These are phyloP conservation scores for Coemansia asiatica DNA, from an alignment of 192 early-diverging fungal genomes.

Conservation along the genomic window DNA sequence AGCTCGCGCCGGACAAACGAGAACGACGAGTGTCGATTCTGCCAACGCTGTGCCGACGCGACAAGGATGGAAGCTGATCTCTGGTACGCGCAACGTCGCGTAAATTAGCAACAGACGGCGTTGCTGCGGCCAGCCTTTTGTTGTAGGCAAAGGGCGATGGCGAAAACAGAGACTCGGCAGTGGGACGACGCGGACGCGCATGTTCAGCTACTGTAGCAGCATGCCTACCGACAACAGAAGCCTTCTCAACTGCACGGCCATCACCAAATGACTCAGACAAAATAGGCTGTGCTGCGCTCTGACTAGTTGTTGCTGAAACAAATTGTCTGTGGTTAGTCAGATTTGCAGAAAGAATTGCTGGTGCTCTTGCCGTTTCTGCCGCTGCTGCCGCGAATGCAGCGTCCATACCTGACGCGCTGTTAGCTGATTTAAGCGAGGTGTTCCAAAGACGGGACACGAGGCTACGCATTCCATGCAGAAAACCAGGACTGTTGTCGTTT, in stretches of 20 bases:
- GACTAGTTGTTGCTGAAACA: background rate
- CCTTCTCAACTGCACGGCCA: background rate
- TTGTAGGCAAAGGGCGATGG: constrained; percentile 56
- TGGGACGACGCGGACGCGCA: constrained; percentile 23
- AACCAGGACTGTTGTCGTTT: constrained; percentile 26
- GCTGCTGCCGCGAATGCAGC: background rate
- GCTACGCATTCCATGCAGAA: constrained; percentile 51
- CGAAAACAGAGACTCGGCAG: constrained; percentile 42
- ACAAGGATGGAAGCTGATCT: constrained; percentile 23
- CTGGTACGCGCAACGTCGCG: constrained; percentile 40
- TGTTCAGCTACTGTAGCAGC: constrained; percentile 29
- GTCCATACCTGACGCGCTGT: background rate
- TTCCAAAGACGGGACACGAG: constrained; percentile 49
- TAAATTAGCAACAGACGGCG: constrained; percentile 43
- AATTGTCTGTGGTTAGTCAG: background rate
- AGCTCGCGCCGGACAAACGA: constrained; percentile 8
- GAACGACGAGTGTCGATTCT: constrained; percentile 18
- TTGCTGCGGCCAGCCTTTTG: constrained; percentile 39
- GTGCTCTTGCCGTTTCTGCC: constrained; percentile 1
- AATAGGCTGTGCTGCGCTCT: background rate
- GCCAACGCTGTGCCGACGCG: constrained; percentile 42
- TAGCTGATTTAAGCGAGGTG: constrained; percentile 32
- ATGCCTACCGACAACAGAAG: constrained; percentile 3
- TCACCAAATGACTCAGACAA: background rate
- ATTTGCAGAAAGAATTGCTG: too few relatives aligned